A percentile compares a stretch with the other conserved stretches of the same genome.
These are phyloP conservation scores for Ophiostoma pallidulum DNA, from an alignment of 2,329 filamentous ascomycete genomes.

Conservation along the genomic window DNA sequence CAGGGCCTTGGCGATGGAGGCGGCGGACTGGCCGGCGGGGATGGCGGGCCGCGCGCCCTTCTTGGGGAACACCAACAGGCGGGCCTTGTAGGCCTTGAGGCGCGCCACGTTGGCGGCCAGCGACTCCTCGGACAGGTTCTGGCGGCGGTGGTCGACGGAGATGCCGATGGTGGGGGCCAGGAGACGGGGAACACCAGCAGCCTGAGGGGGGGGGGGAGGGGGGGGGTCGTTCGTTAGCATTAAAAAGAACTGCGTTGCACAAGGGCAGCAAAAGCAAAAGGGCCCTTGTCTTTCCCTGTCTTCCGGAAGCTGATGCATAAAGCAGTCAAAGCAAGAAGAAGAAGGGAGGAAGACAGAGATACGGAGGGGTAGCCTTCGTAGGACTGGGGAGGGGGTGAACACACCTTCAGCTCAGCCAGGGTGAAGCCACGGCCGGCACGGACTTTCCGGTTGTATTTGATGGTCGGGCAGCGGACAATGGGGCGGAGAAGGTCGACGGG, in stretches of 20 bases:
- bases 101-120: constrained; percentile 92
- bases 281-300: too few relatives aligned
- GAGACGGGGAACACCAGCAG: constrained; percentile 90
- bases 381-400: too few relatives aligned
- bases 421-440: constrained; percentile 97
- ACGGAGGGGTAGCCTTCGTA: too few relatives aligned
- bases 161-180: constrained; percentile 95
- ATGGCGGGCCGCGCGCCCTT: constrained; percentile 90
- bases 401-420: constrained; percentile 94
- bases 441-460: constrained; percentile 99
- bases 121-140: constrained; percentile 94
- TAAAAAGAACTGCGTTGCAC: too few relatives aligned
- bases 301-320: too few relatives aligned
- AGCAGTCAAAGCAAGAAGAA: too few relatives aligned
- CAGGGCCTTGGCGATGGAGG: constrained; percentile 49
- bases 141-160: constrained; percentile 88
- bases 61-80: constrained; percentile 96
- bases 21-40: constrained; percentile 65
- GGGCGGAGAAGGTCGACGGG: constrained; percentile 96
- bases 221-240: constrained; percentile 4
- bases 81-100: constrained; percentile 94
- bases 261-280: too few relatives aligned
- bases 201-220: too few relatives aligned
- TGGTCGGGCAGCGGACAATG: constrained; percentile 90
- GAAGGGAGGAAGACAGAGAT: too few relatives aligned